Evolutionary conservation across 2,329 filamentous ascomycete genomes (phyloP), one percentile per base, ranked within the genome.

Genomic region (Penicillium frequentans): DNA sequence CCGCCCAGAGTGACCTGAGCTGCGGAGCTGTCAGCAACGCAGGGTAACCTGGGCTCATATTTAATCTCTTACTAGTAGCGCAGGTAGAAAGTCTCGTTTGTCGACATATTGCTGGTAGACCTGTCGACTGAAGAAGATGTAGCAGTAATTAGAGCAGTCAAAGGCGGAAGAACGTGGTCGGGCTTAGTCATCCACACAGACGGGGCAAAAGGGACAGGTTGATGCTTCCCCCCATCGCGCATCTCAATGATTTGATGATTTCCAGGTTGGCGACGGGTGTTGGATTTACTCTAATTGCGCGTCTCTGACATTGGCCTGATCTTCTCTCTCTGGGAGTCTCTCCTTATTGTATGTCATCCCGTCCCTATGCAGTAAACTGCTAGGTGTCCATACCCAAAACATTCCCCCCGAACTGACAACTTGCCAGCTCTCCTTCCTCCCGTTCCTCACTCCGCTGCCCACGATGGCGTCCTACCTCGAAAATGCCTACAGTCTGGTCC

Each of bases 391-490:
- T 39, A 42, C 62, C 60, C 66, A 61, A 68, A 70, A 67, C 66
- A 70, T 65, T 63, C 62, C 65, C 35, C 66, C 64, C 63, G 61
- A 65, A 70, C 68, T 73, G 66, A 73, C 68, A 65, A 62, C 57
- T 66, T 62, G 63, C 65, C 48, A 71, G 70, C 67, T 72, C 71
- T 68, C 66, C 61, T 69, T 68, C 61, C 57, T 63, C 62, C 62
- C 61, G 59, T 62, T 57, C 60, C 61, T 64, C 59, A 52, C 64
- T 62, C 56, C 48, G n/a, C 60, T 43, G 62, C 73, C 52, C 84
- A 89, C 67, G 78, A 99, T 98, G 93, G 89, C 93, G 79, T 89
- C 90, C 67, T 98, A 96, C 77, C 85, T 98, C 63, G 95, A 99
- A 75, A 90, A 90, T 77, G 86, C 95, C 65, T 99, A 98, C 84